Base-by-base conservation (phyloP, 2,329 filamentous ascomycete genomes). In the Ophioceras dolichostomum region DNA sequence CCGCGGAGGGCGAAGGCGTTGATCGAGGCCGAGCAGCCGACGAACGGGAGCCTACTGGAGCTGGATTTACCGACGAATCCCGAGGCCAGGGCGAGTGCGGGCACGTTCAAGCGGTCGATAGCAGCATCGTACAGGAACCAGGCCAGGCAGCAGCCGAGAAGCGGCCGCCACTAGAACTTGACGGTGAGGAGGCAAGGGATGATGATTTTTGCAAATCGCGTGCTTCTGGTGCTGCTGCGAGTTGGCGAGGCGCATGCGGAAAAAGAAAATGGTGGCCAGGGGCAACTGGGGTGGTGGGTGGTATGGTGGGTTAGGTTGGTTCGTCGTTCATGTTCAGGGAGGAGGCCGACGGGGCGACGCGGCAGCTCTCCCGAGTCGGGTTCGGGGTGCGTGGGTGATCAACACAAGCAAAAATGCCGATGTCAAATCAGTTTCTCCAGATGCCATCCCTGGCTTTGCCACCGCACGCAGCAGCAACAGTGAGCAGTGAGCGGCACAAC, bases 181-280 rank as follows among this genome's bases (percentile, higher is more conserved):
- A 66, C 26, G 12, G 68, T 56, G 0, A 72, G 54, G 3, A 49
- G 40, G 39, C 71, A 66, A 1, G 67, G 64, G 0, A 71, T 58
- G 4, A n/a, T n/a, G n/a, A n/a, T 48, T 47, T 14, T 44, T 49
- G 43, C 70, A 65, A 49, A 70, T 70, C 0, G 67, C 66, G 13
- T 66, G 65, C 4, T 61, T 60, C 18, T 58, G 56, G 40, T 64
- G 65, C n/a, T 62, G 64, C 45, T 49, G 60, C 35, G 56, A 73
- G 52, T 65, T 70, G 36, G 64, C 50, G 45, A 67, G 63, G 31
- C 58, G 67, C 26, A 75, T 50, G 10, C 71, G 66, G 41, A 74
- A 69, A 48, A 70, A 70, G 36, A 73, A 67, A 13, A 75, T 58
- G n/a, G n/a, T n/a, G 2, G 60, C 58, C 4, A 75, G 51, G 0